Conservation (phyloP, 306 rosid species). For the Trifolium repens region DNA sequence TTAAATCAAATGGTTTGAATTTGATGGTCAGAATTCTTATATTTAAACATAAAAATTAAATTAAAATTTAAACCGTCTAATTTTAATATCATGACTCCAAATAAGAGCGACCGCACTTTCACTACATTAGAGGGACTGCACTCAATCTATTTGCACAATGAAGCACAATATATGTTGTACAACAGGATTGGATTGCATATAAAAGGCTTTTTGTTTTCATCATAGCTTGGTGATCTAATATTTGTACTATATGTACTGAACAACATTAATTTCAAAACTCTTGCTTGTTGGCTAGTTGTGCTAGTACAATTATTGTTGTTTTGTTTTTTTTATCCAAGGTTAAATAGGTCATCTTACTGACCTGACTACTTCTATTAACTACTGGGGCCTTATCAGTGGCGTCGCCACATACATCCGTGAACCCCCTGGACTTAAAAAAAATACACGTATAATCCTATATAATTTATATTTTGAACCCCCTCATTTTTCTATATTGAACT, state of each 20-base stretch:
- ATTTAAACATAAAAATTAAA: no score
- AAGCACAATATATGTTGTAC: slow-evolving; percentile 39
- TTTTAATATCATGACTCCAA: no score
- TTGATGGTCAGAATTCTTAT: no score
- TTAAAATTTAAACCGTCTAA: no score
- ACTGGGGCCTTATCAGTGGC: slow-evolving; percentile 4
- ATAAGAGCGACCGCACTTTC: no score
- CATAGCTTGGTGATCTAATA: slow-evolving; percentile 43
- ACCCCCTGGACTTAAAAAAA: no score
- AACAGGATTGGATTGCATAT: slow-evolving; percentile 38
- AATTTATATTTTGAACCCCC: no score
- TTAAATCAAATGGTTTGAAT: no score
- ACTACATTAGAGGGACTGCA: no score
- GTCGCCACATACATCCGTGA: no score
- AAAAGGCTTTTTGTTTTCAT: slow-evolving; percentile 42
- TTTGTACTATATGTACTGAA: slow-evolving; percentile 62
- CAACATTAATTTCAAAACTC: slow-evolving; percentile 61
- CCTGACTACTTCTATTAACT: slow-evolving; percentile 10
- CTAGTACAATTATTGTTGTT: slow-evolving; percentile 58
- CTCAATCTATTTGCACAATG: neutral
- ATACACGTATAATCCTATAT: no score
- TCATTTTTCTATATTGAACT: no score
- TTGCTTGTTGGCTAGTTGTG: slow-evolving; percentile 46
- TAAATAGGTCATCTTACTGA: slow-evolving; percentile 42
- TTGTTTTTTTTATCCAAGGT: slow-evolving; percentile 43